Percentiles rank a stretch among this genome's conserved stretches.
phyloP scores from a whole-genome alignment of 2,329 filamentous ascomycete species.

The Colletotrichum gigasporum region DNA sequence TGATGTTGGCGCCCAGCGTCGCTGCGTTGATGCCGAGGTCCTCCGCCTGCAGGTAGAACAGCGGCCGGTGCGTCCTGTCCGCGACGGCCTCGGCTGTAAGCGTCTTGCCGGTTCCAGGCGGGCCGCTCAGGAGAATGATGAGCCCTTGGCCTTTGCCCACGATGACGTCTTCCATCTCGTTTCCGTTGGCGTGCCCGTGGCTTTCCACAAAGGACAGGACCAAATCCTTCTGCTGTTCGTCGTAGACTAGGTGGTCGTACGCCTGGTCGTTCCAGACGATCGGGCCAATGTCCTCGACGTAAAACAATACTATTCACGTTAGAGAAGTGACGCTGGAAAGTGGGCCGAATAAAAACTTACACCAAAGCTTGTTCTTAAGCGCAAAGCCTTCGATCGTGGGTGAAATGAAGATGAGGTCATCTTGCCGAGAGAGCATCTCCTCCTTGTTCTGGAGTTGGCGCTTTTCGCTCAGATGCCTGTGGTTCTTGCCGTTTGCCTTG shows the following conservation, averaged over 20 bases:
- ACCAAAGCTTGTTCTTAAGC: constrained; percentile 56
- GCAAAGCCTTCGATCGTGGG: constrained; percentile 54
- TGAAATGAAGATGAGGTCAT: constrained; percentile 52
- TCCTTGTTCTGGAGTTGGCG: constrained; percentile 49
- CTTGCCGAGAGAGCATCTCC: constrained; percentile 47
- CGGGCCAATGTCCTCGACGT: constrained; percentile 51
- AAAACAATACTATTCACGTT: constrained; percentile 40
- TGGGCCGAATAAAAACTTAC: constrained; percentile 39
- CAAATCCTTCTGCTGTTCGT: constrained; percentile 56
- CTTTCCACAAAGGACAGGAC: constrained; percentile 58
- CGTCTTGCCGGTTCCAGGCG: constrained; percentile 58
- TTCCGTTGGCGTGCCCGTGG: constrained; percentile 39
- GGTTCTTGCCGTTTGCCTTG: background rate
- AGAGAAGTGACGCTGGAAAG: background rate
- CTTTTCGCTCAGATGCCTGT: constrained; percentile 41
- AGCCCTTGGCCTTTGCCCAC: constrained; percentile 53
- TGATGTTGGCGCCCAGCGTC: constrained; percentile 56
- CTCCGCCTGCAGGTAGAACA: constrained; percentile 56
- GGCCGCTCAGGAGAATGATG: constrained; percentile 55
- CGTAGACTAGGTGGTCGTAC: constrained; percentile 56
- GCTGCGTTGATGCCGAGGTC: constrained; percentile 56
- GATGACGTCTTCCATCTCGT: constrained; percentile 50
- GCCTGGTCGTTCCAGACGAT: constrained; percentile 56
- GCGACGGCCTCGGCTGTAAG: constrained; percentile 55
- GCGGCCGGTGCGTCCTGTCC: constrained; percentile 52